These are phyloP conservation scores for Parsonsia alboflavescens DNA, from an alignment of 257 asterid species.

Conservation along the genomic window DNA sequence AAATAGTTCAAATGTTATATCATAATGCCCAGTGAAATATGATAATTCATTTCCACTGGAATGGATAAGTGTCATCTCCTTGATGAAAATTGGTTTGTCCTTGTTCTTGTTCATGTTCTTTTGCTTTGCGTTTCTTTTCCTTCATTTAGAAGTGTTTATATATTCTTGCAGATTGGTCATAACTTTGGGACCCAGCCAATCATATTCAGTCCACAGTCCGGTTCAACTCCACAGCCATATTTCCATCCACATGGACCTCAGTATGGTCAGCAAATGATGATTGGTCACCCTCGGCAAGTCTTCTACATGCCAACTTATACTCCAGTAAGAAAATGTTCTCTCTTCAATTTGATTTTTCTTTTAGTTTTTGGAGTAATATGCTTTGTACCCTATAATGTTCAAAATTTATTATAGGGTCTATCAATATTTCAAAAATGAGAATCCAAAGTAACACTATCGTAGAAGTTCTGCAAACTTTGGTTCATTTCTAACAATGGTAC, in stretches of 20 bases:
- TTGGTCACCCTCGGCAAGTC: conserved; percentile 85
- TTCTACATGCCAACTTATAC: conserved; percentile 79
- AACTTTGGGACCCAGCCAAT: conserved; percentile 61
- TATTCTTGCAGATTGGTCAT: conserved; percentile 60
- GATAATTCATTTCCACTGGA: not conserved
- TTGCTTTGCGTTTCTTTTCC: not conserved
- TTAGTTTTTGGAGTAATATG: not conserved
- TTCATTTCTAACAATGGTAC: no score
- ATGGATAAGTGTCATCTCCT: not conserved
- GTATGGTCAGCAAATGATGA: conserved; percentile 89
- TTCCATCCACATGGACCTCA: conserved; percentile 90
- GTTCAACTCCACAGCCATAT: conserved; percentile 62
- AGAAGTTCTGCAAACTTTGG: not conserved
- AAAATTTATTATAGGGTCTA: not conserved
- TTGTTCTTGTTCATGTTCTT: no score
- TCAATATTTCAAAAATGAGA: not conserved
- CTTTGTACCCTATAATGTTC: not conserved
- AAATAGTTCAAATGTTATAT: not conserved
- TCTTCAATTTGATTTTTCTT: no score
- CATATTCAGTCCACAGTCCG: conserved; percentile 71
- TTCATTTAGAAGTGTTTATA: not conserved
- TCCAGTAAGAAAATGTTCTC: conserved; percentile 48
- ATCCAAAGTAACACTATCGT: not conserved
- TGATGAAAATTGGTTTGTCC: not conserved
- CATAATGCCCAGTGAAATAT: not conserved